Base-by-base conservation (phyloP, 2,329 filamentous ascomycete species). In the Aspergillus jensenii region DNA sequence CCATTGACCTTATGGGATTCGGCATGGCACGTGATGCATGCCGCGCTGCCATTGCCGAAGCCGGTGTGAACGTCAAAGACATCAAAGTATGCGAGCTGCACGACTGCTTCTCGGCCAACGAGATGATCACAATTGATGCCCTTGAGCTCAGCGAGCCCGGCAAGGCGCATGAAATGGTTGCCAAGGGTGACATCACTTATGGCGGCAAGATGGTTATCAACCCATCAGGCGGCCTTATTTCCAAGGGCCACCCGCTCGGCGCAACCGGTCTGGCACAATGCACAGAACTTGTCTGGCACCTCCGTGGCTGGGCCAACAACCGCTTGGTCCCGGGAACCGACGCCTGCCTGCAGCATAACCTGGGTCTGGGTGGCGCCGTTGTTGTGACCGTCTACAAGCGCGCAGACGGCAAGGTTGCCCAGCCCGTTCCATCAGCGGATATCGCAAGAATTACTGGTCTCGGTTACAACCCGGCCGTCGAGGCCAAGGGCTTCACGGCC, bases 251-350 rank as follows among this genome's bases (percentile, higher is more conserved):
- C 74, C 93, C 95, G 0, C 86, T 98, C 4, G 93, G 93, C 35
- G 93, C 93, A 0, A 96, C 91, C 0, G 93, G 95, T n/a, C 83
- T 98, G 52, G 95, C 93, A 12, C 93, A 98, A 78, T 97, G 93
- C 72, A 91, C 93, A 5, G 93, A 98, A 79, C 81, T 98, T 12
- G 90, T 96, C 27, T 98, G 93, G 93, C 93, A 98, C 71, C 81
- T 98, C 67, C 86, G 93, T 63, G 93, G 93, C 12, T 97, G 93
- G 93, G 93, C 93, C 19, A 96, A 95, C 77, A 97, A 97, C 80
- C 84, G 93, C 41, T 79, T 86, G 15, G 83, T 90, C 1, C 79
- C 84, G 19, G 82, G 82, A 58, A 95, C 92, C 0, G 84, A 79
- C 61, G 86, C 86, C 58, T 90, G 89, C 57, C 79, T 98, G 63